These are phyloP conservation scores for Daedaleopsis sinensis DNA, from an alignment of 768 basidiomycete species.

Conservation along the genomic window DNA sequence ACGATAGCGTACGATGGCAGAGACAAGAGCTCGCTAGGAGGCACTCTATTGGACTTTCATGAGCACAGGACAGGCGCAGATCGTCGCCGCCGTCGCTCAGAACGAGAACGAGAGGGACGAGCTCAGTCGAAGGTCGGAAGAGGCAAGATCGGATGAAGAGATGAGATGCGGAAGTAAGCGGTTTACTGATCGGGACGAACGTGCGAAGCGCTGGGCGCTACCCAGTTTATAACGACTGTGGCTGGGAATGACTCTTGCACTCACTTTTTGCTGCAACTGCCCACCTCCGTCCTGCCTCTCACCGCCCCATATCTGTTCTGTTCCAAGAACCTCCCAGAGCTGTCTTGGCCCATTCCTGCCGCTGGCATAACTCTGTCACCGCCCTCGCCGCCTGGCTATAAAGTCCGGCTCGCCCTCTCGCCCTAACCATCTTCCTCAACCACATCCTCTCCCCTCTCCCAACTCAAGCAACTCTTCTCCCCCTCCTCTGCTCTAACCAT, in stretches of 20 bases:
- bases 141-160: slow-evolving; percentile 8
- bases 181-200: slow-evolving; percentile 19
- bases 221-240: slow-evolving; percentile 16
- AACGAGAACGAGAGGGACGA: not conserved
- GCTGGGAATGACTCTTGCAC: slow-evolving; percentile 20
- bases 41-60: not conserved
- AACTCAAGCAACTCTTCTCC: not conserved
- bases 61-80: not conserved
- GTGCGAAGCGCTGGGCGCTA: slow-evolving; percentile 20
- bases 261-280: slow-evolving; percentile 1
- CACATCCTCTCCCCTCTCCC: not conserved
- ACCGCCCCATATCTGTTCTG: slow-evolving; percentile 3
- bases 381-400: slow-evolving; percentile 2
- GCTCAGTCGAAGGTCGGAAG: slow-evolving; percentile 4
- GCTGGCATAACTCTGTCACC: slow-evolving; percentile 9
- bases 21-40: too few species aligned
- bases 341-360: not conserved
- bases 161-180: slow-evolving; percentile 16
- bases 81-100: not conserved
- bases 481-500: slow-evolving; percentile 35
- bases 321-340: slow-evolving; percentile 2
- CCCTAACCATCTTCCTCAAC: not conserved
- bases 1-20: too few species aligned
- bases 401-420: not conserved
- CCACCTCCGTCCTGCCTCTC: slow-evolving; percentile 14